These are phyloP conservation scores for Gypsophila paniculata DNA, from an alignment of 179 eudicot genomes.

Conservation along the genomic window DNA sequence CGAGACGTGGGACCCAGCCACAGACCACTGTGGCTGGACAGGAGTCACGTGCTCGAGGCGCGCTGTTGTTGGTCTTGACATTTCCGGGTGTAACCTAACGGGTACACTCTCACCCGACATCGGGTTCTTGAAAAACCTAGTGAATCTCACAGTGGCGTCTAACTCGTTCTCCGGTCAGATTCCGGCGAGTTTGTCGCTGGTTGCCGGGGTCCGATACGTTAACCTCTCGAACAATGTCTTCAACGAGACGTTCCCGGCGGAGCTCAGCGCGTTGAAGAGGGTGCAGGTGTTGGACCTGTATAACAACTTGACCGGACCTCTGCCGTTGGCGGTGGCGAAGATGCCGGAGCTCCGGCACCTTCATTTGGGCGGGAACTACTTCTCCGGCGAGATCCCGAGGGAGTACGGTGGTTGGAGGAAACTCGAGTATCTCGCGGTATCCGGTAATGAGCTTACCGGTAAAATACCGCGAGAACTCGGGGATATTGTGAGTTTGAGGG, in stretches of 20 bases:
- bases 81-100: slow-evolving; percentile 50
- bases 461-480: slow-evolving; percentile 54
- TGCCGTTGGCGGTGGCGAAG: slow-evolving; percentile 34
- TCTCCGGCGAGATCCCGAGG: slow-evolving; percentile 55
- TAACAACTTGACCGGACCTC: slow-evolving; percentile 54
- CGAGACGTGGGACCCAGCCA: too few species aligned
- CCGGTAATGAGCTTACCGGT: slow-evolving; percentile 71
- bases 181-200: slow-evolving; percentile 41
- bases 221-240: slow-evolving; percentile 77
- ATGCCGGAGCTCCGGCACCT: slow-evolving; percentile 51
- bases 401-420: slow-evolving; percentile 48
- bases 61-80: too few species aligned
- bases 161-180: slow-evolving; percentile 54
- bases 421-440: slow-evolving; percentile 62
- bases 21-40: too few species aligned
- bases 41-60: too few species aligned
- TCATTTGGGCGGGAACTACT: slow-evolving; percentile 80
- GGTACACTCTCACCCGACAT: slow-evolving; percentile 57
- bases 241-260: slow-evolving; percentile 45
- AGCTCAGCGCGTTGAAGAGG: slow-evolving; percentile 29
- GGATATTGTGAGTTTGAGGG: slow-evolving; percentile 39
- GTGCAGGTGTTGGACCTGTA: slow-evolving; percentile 58
- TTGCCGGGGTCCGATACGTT: slow-evolving; percentile 41
- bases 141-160: slow-evolving; percentile 47
- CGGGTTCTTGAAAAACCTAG: slow-evolving; percentile 35